phyloP scores from a whole-genome alignment of 2,329 filamentous ascomycete genomes.

The Colletotrichum sp. region DNA sequence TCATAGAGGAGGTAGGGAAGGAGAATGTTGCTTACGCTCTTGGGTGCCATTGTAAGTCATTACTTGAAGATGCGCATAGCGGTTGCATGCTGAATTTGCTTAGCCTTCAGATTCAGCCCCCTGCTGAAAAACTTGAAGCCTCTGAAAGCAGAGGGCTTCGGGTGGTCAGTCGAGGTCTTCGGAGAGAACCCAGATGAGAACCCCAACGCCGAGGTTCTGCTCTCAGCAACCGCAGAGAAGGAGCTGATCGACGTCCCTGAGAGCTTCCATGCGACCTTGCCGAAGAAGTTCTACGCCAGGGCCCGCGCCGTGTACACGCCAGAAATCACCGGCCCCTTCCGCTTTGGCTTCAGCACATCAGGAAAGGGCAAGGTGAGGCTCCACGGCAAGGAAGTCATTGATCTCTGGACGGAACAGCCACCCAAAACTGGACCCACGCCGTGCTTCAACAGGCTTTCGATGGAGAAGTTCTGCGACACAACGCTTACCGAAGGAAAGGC shows the following conservation, averaged over 20 bases:
- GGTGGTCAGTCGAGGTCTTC: conserved; percentile 18
- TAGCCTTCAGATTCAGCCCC: conserved; percentile 21
- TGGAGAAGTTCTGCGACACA: conserved; percentile 16
- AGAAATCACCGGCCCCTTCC: neutral
- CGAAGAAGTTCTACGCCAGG: conserved; percentile 18
- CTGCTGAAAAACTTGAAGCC: conserved; percentile 4
- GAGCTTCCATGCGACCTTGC: conserved; percentile 12
- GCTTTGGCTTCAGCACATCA: conserved; percentile 16
- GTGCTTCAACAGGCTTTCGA: conserved; percentile 19
- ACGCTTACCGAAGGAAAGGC: neutral
- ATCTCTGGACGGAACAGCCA: conserved; percentile 24
- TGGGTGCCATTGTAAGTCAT: conserved; percentile 61
- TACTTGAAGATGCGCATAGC: too few species aligned
- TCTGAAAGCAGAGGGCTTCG: neutral
- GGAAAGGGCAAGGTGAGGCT: conserved; percentile 30
- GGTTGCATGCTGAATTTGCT: too few species aligned
- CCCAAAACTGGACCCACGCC: conserved; percentile 18
- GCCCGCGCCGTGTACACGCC: conserved; percentile 10
- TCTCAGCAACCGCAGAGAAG: conserved; percentile 8
- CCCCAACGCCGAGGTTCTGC: neutral
- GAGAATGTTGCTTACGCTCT: conserved; percentile 54
- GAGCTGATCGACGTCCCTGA: conserved; percentile 19
- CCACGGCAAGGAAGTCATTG: conserved; percentile 27
- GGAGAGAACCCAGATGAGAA: conserved; percentile 14
- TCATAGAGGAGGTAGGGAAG: conserved; percentile 44